phyloP scores from a whole-genome alignment of 169 alveolate genomes.

The Plasmodium cynomolgi region DNA sequence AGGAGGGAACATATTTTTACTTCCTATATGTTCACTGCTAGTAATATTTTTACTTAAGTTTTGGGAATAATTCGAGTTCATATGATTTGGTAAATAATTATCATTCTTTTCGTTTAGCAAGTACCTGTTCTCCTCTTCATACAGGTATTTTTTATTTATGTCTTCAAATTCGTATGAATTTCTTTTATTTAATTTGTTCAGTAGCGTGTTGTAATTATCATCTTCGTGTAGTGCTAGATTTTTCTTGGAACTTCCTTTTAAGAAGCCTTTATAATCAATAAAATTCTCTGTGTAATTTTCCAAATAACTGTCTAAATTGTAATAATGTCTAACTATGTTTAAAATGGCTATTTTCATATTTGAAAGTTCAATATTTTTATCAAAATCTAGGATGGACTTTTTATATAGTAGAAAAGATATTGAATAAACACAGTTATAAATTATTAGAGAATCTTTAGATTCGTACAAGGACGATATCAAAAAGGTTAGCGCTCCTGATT shows the following conservation, averaged over 20 bases:
- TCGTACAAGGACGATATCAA: slow-evolving; percentile 72
- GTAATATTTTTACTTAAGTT: slow-evolving; percentile 36
- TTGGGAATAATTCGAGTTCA: slow-evolving; percentile 53
- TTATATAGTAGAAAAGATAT: slow-evolving; percentile 73
- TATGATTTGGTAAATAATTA: slow-evolving; percentile 59
- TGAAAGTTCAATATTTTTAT: slow-evolving; percentile 72
- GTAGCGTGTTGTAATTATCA: slow-evolving; percentile 37
- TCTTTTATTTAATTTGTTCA: slow-evolving; percentile 49
- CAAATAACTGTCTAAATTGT: slow-evolving; percentile 74
- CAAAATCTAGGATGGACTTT: slow-evolving; percentile 74
- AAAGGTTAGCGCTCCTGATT: slow-evolving; percentile 76
- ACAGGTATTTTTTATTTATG: slow-evolving; percentile 60
- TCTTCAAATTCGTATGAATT: slow-evolving; percentile 65
- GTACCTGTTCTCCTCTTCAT: slow-evolving; percentile 68
- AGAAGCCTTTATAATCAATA: slow-evolving; percentile 75
- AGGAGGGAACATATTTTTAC: slow-evolving; percentile 35
- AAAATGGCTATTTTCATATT: slow-evolving; percentile 77
- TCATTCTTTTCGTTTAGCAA: slow-evolving; percentile 66
- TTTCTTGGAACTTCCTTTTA: slow-evolving; percentile 68
- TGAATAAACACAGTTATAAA: slow-evolving; percentile 74
- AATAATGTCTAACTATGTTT: slow-evolving; percentile 74
- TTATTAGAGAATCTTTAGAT: slow-evolving; percentile 74
- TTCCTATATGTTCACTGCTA: slow-evolving; percentile 54
- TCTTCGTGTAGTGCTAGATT: slow-evolving; percentile 64
- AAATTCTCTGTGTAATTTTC: slow-evolving; percentile 75